phyloP scores from a whole-genome alignment of 495 filamentous ascomycete species.

The Penicillium samsonianum region DNA sequence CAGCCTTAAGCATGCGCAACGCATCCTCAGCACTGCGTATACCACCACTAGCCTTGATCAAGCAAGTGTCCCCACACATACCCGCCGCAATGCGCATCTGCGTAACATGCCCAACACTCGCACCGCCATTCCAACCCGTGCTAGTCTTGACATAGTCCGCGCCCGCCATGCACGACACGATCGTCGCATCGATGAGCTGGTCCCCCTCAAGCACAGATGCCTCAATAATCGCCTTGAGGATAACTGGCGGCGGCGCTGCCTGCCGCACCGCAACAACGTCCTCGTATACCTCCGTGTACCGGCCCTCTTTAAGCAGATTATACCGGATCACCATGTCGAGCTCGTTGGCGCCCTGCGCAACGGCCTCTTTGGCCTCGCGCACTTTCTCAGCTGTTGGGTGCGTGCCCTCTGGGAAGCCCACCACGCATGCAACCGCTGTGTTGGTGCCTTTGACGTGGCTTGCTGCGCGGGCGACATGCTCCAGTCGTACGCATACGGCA shows the following conservation, averaged over 20 bases:
- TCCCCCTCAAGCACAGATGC: constrained; percentile 56
- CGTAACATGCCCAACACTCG: constrained; percentile 54
- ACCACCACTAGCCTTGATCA: constrained; percentile 69
- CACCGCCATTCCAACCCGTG: constrained; percentile 68
- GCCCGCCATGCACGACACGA: constrained; percentile 58
- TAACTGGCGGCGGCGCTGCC: constrained; percentile 48
- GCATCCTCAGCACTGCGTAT: constrained; percentile 55
- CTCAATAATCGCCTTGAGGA: constrained; percentile 68
- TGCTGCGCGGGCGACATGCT: constrained; percentile 55
- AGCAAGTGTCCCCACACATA: constrained; percentile 43
- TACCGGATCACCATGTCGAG: constrained; percentile 71
- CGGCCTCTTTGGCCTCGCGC: constrained; percentile 56
- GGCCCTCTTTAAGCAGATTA: constrained; percentile 48
- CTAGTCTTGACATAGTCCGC: constrained; percentile 71
- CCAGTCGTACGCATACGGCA: constrained; percentile 59
- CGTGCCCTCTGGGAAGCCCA: constrained; percentile 69
- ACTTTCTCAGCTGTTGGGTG: constrained; percentile 53
- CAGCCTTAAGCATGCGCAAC: constrained; percentile 61
- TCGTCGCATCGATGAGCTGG: constrained; percentile 60
- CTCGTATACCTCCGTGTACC: constrained; percentile 55
- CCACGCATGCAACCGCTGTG: constrained; percentile 61
- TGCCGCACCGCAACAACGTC: constrained; percentile 59
- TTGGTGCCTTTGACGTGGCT: constrained; percentile 47
- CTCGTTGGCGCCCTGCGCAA: constrained; percentile 59
- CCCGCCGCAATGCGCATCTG: constrained; percentile 55